These are phyloP conservation scores for Naganishia sp. DNA, from an alignment of 1,284 basidiomycete genomes.

Conservation along the genomic window DNA sequence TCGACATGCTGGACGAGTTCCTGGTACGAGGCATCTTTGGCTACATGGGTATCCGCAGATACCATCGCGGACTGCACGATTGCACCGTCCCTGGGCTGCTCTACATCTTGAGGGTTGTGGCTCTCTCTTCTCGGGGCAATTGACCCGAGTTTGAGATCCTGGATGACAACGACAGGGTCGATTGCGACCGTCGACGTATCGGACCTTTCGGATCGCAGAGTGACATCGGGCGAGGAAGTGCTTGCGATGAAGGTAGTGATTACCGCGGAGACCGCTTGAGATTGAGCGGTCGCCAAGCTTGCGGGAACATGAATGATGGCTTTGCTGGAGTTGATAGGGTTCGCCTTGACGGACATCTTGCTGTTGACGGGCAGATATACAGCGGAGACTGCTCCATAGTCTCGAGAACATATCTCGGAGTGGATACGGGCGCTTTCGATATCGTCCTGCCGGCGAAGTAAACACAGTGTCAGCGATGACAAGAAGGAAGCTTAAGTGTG, in stretches of 20 bases:
- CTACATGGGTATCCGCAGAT: not conserved
- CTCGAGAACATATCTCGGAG: not conserved
- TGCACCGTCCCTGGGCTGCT: too few relatives aligned
- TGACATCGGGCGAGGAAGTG: not conserved
- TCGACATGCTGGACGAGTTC: not conserved
- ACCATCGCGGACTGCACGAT: not conserved
- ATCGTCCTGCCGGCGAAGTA: not conserved
- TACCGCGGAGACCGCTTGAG: not conserved
- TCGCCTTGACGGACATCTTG: not conserved
- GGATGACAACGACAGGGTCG: not conserved
- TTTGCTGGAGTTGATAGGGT: not conserved
- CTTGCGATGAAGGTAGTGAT: not conserved
- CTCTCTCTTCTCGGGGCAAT: not conserved
- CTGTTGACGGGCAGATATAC: not conserved
- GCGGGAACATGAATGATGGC: not conserved
- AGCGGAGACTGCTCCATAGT: not conserved
- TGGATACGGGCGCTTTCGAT: not conserved
- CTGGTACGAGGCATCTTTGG: not conserved
- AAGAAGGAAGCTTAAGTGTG: not conserved
- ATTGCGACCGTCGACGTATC: not conserved
- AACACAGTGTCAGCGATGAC: not conserved
- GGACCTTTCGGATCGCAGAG: not conserved
- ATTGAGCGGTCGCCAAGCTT: not conserved
- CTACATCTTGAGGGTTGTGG: not conserved
- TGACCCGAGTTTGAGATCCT: not conserved